These are phyloP conservation scores for Poa pratensis DNA, from an alignment of 176 grass and related monocot genomes.

Conservation along the genomic window DNA sequence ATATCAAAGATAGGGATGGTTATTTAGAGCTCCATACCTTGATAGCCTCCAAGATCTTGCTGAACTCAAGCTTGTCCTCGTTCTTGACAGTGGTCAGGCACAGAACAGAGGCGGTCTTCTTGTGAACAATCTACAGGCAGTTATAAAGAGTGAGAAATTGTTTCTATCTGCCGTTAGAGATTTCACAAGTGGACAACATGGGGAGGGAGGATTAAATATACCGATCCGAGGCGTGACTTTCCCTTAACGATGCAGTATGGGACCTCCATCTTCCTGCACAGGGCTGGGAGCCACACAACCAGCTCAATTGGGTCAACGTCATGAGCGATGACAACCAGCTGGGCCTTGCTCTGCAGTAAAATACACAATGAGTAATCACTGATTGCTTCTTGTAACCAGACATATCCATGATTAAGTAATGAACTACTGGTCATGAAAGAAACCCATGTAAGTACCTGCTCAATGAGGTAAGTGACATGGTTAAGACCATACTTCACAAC, in stretches of 20 bases:
- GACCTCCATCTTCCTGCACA: slow-evolving; percentile 82
- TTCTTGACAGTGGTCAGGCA: slow-evolving; percentile 84
- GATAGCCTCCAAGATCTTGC: slow-evolving; percentile 81
- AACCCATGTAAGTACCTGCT: slow-evolving; percentile 41
- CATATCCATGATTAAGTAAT: too few species aligned
- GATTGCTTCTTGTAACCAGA: too few species aligned
- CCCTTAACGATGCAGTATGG: slow-evolving; percentile 82
- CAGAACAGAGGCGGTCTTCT: slow-evolving; percentile 70
- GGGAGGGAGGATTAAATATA: background rate
- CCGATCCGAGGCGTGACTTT: slow-evolving; percentile 72
- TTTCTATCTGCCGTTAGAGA: background rate
- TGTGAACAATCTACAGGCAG: slow-evolving; percentile 61
- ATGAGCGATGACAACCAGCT: slow-evolving; percentile 69
- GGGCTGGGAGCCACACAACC: slow-evolving; percentile 78
- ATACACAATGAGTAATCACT: too few species aligned
- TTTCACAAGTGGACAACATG: background rate
- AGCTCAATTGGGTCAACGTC: slow-evolving; percentile 82
- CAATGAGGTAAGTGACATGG: slow-evolving; percentile 75
- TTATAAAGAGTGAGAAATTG: background rate
- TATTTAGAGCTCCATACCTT: slow-evolving; percentile 39
- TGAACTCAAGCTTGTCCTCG: slow-evolving; percentile 82
- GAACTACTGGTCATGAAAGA: too few species aligned
- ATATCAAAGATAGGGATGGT: background rate
- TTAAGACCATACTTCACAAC: slow-evolving; percentile 74
- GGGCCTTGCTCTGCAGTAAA: slow-evolving; percentile 62